Evolutionary conservation across 495 filamentous ascomycete genomes (phyloP).

Genomic region (Aspergillus sparsus): DNA sequence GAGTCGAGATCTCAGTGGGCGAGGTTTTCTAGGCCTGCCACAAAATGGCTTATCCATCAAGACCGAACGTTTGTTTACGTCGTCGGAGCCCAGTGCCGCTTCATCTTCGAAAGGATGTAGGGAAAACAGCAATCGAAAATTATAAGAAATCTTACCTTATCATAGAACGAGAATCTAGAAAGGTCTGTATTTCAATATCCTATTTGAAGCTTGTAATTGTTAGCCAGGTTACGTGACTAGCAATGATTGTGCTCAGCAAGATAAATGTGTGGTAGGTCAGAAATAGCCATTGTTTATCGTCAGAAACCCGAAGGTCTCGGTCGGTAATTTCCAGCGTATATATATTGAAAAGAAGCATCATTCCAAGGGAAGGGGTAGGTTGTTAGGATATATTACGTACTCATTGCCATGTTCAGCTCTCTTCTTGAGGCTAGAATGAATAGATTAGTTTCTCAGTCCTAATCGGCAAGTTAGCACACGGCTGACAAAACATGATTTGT

Average conservation of each 20-base stretch:
- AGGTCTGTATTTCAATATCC: neutral
- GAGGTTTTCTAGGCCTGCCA: constrained; percentile 99
- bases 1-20: constrained; percentile 77
- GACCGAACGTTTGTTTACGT: constrained; percentile 51
- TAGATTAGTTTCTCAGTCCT: constrained; percentile 24
- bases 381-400: constrained; percentile 30
- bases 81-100: constrained; percentile 99
- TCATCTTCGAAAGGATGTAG: constrained; percentile 69
- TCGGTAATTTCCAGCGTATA: constrained; percentile 99
- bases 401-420: constrained; percentile 16
- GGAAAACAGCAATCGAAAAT: constrained; percentile 16
- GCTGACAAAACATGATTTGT: constrained; percentile 15
- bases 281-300: constrained; percentile 87
- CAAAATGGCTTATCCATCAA: constrained; percentile 91
- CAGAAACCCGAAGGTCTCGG: constrained; percentile 76
- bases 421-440: neutral
- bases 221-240: constrained; percentile 23
- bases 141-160: constrained; percentile 34
- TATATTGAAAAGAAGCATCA: constrained; percentile 78
- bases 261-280: constrained; percentile 56
- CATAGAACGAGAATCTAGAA: neutral
- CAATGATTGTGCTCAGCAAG: constrained; percentile 9
- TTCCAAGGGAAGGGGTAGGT: constrained; percentile 30
- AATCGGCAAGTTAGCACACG: constrained; percentile 32
- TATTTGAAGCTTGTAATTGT: constrained; percentile 29